Evolutionary conservation across 805 yeast genomes (phyloP), one percentile per base, ranked within the genome.

Genomic region (Lachancea cidri): DNA sequence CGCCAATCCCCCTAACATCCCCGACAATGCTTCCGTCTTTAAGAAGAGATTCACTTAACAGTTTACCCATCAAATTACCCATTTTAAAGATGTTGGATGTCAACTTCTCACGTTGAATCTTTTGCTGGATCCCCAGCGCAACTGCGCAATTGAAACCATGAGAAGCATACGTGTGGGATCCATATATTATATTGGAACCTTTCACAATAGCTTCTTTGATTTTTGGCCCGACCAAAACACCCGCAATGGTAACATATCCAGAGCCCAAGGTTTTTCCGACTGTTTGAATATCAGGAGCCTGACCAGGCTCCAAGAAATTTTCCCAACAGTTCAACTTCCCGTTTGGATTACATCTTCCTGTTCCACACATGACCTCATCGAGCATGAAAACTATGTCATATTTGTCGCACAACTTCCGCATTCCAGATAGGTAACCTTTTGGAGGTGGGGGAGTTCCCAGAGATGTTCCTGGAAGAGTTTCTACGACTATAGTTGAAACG

Each of bases 1-100:
- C 73, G 46, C 83, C 84, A 43, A 75, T 65, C 39, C 85, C 85
- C 60, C 85, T 70, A 30, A 79, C 71, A 49, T 79, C 79, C 44
- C 82, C 84, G 17, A 69, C 77, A 37, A 70, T 22, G 38, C 60
- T 60, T 33, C 62, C 62, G 35, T 62, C 62, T 6, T 47, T 33
- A n/a, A 54, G 36, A 15, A 72, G 48, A 30, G 59, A 56, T 25
- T 59, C 58, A 43, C 60, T 57, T 35, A 75, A 57, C 47, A 55
- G 59, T 14, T 49, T 51, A 45, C 68, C 75, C 51, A 75, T 48
- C 44, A 68, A 57, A 41, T 53, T 64, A 45, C 80, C 81, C 52
- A 55, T 62, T 36, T 61, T 57, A 48, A 64, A 60, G 33, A 72
- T 68, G 55, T 74, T 74, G 38, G 62, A 67, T 36, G 73, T 60